phyloP scores from a whole-genome alignment of 441 rosid species.

The Gossypium gossypioides region DNA sequence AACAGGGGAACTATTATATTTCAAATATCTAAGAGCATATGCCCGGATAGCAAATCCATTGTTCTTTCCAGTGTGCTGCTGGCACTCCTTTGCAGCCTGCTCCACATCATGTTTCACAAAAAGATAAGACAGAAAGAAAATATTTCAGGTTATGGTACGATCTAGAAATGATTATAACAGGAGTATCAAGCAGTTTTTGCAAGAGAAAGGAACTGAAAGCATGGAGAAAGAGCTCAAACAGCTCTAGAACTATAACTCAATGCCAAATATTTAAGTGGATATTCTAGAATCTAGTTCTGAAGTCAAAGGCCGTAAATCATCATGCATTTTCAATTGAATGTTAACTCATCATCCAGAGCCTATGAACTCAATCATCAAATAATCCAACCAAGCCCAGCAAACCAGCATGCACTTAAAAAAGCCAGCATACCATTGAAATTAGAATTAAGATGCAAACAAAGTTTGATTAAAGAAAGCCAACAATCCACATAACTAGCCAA shows the following conservation, averaged over 20 bases:
- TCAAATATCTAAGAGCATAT: constrained; percentile 79
- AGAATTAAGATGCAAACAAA: not conserved
- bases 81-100: constrained; percentile 48
- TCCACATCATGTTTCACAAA: constrained; percentile 8
- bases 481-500: not conserved
- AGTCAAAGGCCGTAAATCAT: not conserved
- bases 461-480: not conserved
- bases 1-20: constrained; percentile 36
- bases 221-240: not conserved
- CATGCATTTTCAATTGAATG: constrained; percentile 3
- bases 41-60: constrained; percentile 37
- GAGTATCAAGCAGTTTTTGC: not conserved
- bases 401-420: not conserved
- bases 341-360: not conserved
- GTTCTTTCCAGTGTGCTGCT: constrained; percentile 28
- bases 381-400: not conserved
- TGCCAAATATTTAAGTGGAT: not conserved
- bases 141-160: not conserved
- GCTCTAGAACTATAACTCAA: not conserved
- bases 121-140: not conserved
- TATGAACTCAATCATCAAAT: not conserved
- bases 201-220: not conserved
- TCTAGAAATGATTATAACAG: not conserved
- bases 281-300: not conserved
- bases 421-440: not conserved